Percentiles rank a stretch among this genome's conserved stretches.
Evolutionary conservation across 1,284 basidiomycete species (phyloP).

Genomic region (Somion occarium): DNA sequence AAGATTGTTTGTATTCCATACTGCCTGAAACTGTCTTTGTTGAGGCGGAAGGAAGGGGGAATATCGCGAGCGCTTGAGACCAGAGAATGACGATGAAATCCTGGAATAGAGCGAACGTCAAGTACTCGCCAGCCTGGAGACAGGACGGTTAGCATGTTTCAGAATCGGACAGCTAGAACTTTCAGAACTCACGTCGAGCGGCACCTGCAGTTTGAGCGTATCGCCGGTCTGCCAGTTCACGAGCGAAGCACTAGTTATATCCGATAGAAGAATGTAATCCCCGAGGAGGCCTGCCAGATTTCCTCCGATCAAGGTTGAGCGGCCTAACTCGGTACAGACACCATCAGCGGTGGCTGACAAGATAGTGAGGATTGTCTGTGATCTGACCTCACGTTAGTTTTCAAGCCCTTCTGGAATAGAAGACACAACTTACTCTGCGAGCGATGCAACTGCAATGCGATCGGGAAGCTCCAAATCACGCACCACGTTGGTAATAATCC

Average conservation of each 20-base stretch:
- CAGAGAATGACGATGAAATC: slow-evolving; percentile 5
- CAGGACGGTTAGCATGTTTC: neutral
- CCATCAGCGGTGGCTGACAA: neutral
- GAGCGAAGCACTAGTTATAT: no score
- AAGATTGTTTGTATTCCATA: neutral
- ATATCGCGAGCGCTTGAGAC: slow-evolving; percentile 5
- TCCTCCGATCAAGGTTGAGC: neutral
- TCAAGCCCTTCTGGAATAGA: neutral
- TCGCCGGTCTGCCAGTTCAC: no score
- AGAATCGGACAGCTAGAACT: no score
- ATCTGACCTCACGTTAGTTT: neutral
- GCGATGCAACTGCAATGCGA: neutral
- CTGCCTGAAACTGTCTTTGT: neutral
- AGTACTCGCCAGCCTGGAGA: slow-evolving; percentile 4
- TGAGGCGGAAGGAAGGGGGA: neutral
- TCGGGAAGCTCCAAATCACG: neutral
- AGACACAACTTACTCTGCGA: neutral
- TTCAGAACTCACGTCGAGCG: no score
- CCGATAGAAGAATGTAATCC: neutral
- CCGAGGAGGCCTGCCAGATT: neutral
- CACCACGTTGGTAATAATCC: neutral
- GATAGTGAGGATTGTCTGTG: neutral
- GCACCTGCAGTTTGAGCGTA: no score
- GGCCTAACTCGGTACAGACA: neutral
- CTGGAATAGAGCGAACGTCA: slow-evolving; percentile 3